Conservation (phyloP, 257 asterid genomes). For the Cinchona pubescens region DNA sequence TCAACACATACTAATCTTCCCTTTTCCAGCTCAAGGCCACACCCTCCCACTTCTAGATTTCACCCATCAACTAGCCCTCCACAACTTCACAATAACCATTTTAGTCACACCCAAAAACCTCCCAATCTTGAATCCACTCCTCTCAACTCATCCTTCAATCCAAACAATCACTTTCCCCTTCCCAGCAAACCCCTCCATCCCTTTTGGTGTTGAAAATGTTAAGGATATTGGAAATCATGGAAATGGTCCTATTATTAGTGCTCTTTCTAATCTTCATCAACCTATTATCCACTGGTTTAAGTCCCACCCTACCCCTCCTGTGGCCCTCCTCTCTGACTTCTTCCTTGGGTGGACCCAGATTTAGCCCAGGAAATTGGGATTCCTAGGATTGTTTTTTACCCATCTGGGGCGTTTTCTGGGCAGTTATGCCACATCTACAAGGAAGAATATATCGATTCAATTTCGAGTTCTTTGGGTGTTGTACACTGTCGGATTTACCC, state of each 20-base stretch:
- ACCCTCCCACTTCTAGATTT: constrained; percentile 62
- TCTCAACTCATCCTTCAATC: constrained; percentile 48
- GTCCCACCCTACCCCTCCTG: constrained; percentile 53
- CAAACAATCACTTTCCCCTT: constrained; percentile 54
- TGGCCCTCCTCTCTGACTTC: constrained; percentile 58
- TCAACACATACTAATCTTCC: constrained; percentile 58
- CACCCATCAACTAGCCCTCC: constrained; percentile 54
- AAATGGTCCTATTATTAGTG: constrained; percentile 42
- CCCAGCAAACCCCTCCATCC: constrained; percentile 55
- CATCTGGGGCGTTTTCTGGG: constrained; percentile 30
- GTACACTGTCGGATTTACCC: constrained; percentile 47
- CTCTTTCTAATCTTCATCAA: constrained; percentile 42
- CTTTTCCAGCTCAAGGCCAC: constrained; percentile 92
- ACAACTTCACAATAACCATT: constrained; percentile 50
- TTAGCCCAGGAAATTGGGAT: constrained; percentile 45
- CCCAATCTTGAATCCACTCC: constrained; percentile 45
- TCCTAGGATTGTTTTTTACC: constrained; percentile 50
- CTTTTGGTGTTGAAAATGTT: constrained; percentile 61
- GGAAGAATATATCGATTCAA: constrained; percentile 17
- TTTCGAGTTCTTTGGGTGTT: constrained; percentile 7
- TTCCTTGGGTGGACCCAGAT: constrained; percentile 71
- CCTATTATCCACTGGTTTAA: constrained; percentile 52
- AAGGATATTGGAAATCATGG: constrained; percentile 64
- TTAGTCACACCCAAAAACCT: constrained; percentile 60
- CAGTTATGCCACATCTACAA: constrained; percentile 31